Base-by-base conservation (phyloP, 1,139 yeast species). In the Blastobotrys proliferans region DNA sequence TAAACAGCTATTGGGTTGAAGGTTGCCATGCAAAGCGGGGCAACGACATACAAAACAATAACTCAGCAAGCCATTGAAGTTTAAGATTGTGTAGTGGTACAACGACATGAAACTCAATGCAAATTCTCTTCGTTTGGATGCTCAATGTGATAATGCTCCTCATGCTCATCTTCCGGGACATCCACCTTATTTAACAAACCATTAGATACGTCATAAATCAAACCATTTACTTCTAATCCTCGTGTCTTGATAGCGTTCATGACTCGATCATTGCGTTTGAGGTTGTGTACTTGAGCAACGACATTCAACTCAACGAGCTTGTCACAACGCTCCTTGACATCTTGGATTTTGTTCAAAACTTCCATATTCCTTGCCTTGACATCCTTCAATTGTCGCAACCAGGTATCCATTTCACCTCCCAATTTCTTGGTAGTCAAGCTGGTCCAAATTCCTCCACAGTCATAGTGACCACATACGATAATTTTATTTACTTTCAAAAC, bases 391-490 rank as follows among this genome's bases (percentile, higher is more conserved):
- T 85, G 83, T 49, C 80, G 76, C 50, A 84, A 72, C 94, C 94
- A 84, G 50, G 78, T 76, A 63, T 83, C 92, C 48, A 85, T 70
- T 18, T 80, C 81, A 22, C 92, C 90, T 25, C 86, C 85, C 38
- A 85, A 73, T 50, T 77, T 76, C 54, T 81, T 79, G 48, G 79
- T 74, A 4, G 83, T 74, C 46, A 92, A 67, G 14, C 94, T 82
- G 19, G 96, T 92, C 81, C 90, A 83, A 46, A 88, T 79, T 25
- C 97, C 98, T 40, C 97, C 97, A 70, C 98, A 92, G 65, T 88
- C 95, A 27, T 95, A 85, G 68, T 92, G 98, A n/a, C 98, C 98
- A 65, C 97, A 88, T 8, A 92, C 86, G 46, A 92, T 75, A 47
- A 92, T 80, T 58, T 85, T 87, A 53, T 74, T 75, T 28, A 94